Conservation (phyloP, 768 basidiomycete genomes). For the Tulasnella sp. region DNA sequence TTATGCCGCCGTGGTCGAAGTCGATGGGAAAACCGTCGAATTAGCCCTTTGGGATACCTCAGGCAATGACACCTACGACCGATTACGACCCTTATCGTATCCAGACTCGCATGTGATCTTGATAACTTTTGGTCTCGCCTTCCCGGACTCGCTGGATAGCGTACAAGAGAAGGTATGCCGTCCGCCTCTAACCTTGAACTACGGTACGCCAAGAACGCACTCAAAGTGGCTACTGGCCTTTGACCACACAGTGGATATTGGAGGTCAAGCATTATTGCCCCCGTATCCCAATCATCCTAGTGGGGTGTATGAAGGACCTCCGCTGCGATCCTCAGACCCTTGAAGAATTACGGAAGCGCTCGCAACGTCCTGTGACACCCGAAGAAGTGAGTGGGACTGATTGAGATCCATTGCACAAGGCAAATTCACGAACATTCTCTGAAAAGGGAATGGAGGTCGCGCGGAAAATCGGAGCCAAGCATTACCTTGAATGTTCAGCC, state of each 20-base stretch:
- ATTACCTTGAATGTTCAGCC: constrained; percentile 96
- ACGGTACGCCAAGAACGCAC: background rate
- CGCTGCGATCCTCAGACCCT: constrained; percentile 86
- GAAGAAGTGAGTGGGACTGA: constrained; percentile 62
- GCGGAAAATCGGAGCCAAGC: constrained; percentile 92
- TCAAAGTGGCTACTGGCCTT: constrained; percentile 9
- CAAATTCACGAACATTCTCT: background rate
- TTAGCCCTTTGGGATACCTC: constrained; percentile 99
- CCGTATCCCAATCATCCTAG: constrained; percentile 88
- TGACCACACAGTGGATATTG: constrained; percentile 73
- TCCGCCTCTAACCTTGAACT: background rate
- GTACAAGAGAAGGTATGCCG: constrained; percentile 93
- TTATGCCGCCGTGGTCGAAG: constrained; percentile 98
- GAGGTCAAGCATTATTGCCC: constrained; percentile 98
- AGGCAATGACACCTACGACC: constrained; percentile 98
- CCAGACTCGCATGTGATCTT: constrained; percentile 99
- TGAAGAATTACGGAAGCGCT: constrained; percentile 88
- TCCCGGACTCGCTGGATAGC: constrained; percentile 96
- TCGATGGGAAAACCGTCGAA: constrained; percentile 97
- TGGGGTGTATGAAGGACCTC: constrained; percentile 98
- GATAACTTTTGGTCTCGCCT: constrained; percentile 97
- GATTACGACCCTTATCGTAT: constrained; percentile 93
- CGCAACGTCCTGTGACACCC: constrained; percentile 86
- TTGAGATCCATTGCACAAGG: background rate
- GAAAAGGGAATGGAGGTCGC: constrained; percentile 91